These are phyloP conservation scores for Myxozyma lipomycoides DNA, from an alignment of 805 yeast species.

Conservation along the genomic window DNA sequence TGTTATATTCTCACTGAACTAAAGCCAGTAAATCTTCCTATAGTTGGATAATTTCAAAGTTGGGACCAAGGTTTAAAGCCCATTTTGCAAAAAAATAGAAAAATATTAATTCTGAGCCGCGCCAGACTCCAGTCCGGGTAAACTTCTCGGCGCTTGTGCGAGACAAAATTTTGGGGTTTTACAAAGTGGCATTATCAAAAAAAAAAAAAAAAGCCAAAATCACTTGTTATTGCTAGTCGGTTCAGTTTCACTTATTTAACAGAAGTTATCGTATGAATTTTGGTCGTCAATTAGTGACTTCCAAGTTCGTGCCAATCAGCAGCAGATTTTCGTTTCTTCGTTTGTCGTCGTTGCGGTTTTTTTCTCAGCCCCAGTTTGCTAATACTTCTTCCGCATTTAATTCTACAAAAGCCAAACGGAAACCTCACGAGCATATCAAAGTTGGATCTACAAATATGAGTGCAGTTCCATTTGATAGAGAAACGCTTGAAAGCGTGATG, in stretches of 20 bases:
- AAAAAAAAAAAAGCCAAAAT: too few relatives aligned
- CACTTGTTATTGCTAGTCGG: too few relatives aligned
- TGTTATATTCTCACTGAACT: background rate
- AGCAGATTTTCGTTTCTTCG: background rate
- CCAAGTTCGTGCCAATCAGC: background rate
- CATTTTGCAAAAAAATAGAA: too few relatives aligned
- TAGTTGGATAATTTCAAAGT: too few relatives aligned
- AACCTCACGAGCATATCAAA: background rate
- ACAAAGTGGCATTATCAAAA: too few relatives aligned
- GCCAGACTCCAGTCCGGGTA: too few relatives aligned
- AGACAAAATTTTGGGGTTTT: too few relatives aligned
- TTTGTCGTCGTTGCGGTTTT: background rate
- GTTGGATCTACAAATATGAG: slow-evolving; percentile 1
- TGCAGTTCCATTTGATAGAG: slow-evolving; percentile 63
- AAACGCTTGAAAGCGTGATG: slow-evolving; percentile 79
- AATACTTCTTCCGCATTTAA: background rate
- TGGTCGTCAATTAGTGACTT: background rate
- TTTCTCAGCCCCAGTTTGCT: background rate
- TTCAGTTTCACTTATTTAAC: background rate
- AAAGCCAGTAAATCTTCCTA: too few relatives aligned
- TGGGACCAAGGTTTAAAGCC: too few relatives aligned
- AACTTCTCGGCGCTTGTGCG: too few relatives aligned
- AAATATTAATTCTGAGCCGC: too few relatives aligned
- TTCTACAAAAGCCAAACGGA: background rate
- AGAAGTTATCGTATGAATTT: background rate